Evolutionary conservation across 768 basidiomycete species (phyloP), one percentile per base, ranked within the genome.

Genomic region (Sporobolomyces pararoseus): DNA sequence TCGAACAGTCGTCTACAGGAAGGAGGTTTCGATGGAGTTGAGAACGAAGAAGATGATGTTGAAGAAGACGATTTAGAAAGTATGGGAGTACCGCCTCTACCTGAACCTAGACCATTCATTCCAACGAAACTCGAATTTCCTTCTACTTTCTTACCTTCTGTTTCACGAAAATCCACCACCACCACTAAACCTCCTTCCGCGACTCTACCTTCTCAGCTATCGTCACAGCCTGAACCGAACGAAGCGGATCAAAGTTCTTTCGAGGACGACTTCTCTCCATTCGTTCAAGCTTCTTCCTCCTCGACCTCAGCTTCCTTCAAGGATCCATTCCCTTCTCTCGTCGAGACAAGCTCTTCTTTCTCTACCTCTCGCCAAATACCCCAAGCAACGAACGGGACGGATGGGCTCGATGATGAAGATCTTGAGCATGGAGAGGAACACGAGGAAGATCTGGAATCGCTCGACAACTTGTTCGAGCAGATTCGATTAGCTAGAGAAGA

Each of bases 181-280:
- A 29, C 5, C 32, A 25, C 35, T 34, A 17, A 31, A 3, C 14
- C 51, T 7, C 10, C 44, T 21, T 0, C 51, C 23, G 17, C 49
- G 13, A n/a, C n/a, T 12, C 37, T 19, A 21, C 31, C 50, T 16
- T 10, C 50, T 25, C 50, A 7, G 27, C 12, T 27, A 51, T 25
- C 7, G 12, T 49, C 50, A 10, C 5, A 27, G 14, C n/a, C 46
- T 42, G 39, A 42, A 23, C 23, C 14, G 21, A 37, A 42, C 39
- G 39, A 29, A 32, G 13, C 7, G n/a, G 27, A 31, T 21, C 47
- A 34, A 42, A 17, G 10, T 42, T 42, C 39, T 17, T 68, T 68
- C 50, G 67, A 68, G 7, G 67, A 63, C 54, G 67, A 68, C 51
- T 68, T 68, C 44, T 23, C 62, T 6, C 67, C 67, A 5, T 68